Evolutionary conservation across 1,139 yeast genomes (phyloP), one percentile per base, ranked within the genome.

Genomic region (Meyerozyma guilliermondii): DNA sequence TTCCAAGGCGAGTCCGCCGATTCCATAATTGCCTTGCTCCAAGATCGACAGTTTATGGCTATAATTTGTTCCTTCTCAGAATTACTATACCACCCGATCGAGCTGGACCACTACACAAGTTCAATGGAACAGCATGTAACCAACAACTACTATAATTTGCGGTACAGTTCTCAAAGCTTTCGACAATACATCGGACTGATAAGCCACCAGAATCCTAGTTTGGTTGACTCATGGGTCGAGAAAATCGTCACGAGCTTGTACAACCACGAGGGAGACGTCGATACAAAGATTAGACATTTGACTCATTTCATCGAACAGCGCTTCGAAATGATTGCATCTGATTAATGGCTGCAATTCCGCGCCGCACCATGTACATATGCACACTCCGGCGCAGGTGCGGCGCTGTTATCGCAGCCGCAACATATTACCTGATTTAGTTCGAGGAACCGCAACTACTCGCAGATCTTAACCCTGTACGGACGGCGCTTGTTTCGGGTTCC

Each of bases 161-260:
- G 54, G 13, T 52, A 49, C 34, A 46, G 50, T 33, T 42, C 48
- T 35, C 57, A 53, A 36, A 39, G 50, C 16, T 61, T 60, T 43
- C 49, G 51, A 39, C 66, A 61, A 43, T 58, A 53, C 39, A 39
- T 60, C 27, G 63, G 63, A 1, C 47, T 54, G 9, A 39, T 59
- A 20, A 46, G 42, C 9, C 41, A 39, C 29, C 39, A 40, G 20
- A 49, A 55, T 33, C 41, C 45, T 4, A 29, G 35, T 1, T 34
- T 36, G 20, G 44, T 51, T 10, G 52, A 51, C 17, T 24, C 29
- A 7, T 60, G 63, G 64, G 46, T 59, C 16, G 38, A 46, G 11
- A 35, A 38, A n/a, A 22, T 54, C 35, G 46, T 53, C n/a, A 9
- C 23, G n/a, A 6, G 10, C 6, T 17, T 33, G 7, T 9, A 33